Evolutionary conservation across 2,329 filamentous ascomycete species (phyloP).

Genomic region (Lasiodiplodia sp.): DNA sequence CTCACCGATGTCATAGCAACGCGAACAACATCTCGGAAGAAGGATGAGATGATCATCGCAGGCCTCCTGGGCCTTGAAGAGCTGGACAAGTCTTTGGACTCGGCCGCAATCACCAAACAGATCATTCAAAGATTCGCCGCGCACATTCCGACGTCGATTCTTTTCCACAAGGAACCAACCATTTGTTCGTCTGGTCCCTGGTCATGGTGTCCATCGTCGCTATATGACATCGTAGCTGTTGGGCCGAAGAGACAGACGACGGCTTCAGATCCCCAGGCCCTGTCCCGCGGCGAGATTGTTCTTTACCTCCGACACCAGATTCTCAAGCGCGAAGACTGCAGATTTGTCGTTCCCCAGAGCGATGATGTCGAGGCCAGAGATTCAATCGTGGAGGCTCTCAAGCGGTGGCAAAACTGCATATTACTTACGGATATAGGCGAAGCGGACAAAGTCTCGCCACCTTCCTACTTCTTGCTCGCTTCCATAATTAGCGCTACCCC

Average conservation of each 20-base stretch:
- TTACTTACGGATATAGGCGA: not conserved
- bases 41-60: not conserved
- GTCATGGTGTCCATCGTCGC: not conserved
- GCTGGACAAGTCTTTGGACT: not conserved
- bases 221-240: not conserved
- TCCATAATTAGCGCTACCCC: not conserved
- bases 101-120: not conserved
- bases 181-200: not conserved
- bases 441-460: not conserved
- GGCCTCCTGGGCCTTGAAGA: not conserved
- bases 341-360: not conserved
- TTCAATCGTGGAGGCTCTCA: not conserved
- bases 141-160: not conserved
- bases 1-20: not conserved
- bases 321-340: not conserved
- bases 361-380: not conserved
- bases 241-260: not conserved
- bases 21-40: not conserved
- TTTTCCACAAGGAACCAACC: not conserved
- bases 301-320: not conserved
- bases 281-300: not conserved
- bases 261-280: not conserved
- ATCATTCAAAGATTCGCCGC: not conserved
- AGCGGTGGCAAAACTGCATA: not conserved
- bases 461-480: not conserved